Base-by-base conservation (phyloP, 441 rosid species). In the Breynia disticha region DNA sequence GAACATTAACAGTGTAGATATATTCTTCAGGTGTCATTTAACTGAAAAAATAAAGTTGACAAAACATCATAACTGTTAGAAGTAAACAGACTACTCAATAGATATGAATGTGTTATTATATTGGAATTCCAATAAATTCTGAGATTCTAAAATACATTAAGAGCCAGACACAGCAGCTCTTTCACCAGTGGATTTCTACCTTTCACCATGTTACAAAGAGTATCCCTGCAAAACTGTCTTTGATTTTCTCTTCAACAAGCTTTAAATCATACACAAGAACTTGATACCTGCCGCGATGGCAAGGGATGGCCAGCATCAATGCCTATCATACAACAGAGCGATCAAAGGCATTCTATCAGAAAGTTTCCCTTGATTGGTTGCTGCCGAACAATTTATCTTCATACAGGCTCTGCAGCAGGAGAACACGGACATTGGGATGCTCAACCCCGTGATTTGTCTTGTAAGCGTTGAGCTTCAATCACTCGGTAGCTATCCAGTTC, bases 81-180 rank as follows among this genome's bases (percentile, higher is more conserved):
- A 41, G n/a, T 11, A 41, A 41, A 41, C 10, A 41, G 65, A 67
- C 56, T 62, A 54, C 42, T 57, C 45, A 73, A 68, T 56, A 63
- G 79, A 72, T 67, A 76, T 75, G 71, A 72, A 81, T 74, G 75
- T 77, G 79, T 85, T 83, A 81, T 85, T 85, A 61, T 75, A 79
- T 76, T 69, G 78, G 72, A 80, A 79, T 76, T 74, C 72, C 72
- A 87, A 87, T 77, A 75, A 83, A 87, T 84, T 75, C 74, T 41
- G 13, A 67, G 72, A 76, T 72, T 67, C 63, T 76, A 71, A 54
- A 64, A 79, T 85, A 85, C 95, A 87, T 71, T 80, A 74, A 81
- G 84, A 73, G 85, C 67, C n/a, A 11, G 74, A 75, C 55, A 71
- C 79, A 66, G 71, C 79, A 72, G 84, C 84, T 79, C 78, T 79